Base-by-base conservation (phyloP, 441 rosid genomes). In the Aquilaria agallochum region DNA sequence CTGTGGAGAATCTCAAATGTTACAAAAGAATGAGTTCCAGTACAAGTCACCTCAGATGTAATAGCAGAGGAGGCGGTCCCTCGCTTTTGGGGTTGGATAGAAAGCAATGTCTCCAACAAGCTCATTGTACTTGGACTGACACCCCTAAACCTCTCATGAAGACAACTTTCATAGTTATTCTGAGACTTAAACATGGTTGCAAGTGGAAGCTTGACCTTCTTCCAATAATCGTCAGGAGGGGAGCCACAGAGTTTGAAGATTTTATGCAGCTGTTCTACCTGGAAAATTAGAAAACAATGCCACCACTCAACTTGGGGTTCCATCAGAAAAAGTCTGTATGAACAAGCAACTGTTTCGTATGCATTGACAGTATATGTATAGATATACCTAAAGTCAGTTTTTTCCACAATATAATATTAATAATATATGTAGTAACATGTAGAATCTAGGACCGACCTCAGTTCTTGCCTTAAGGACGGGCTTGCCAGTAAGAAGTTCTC, bases 211-310 rank as follows among this genome's bases (percentile, higher is more conserved):
- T 81, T 84, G 27, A 67, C 71, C 59, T 55, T 83, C 62, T 74
- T 83, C 96, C 97, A 91, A 56, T 71, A 91, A 52, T 81, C 81
- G 32, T 88, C 96, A 2, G 82, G 58, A 53, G 97, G 97, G 56
- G 96, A 84, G 49, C 97, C 97, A 64, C 96, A 88, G 12, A 91
- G 89, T 72, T 76, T 84, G 73, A 86, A 88, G 52, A 88, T 86
- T 71, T 88, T 88, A 71, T 88, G 96, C 51, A 91, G 60, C 64
- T 91, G 97, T 65, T 91, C 97, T 31, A 91, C 88, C 96, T 89
- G 69, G 31, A 60, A 62, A 45, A 30, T 8, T 1, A 36, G 7
- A 36, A 20, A 20, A 20, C 27, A 20, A 20, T 20, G 27, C 27
- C 27, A 20, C 27, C 27, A 20, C 27, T 20, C 27, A 20, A 20